Conservation (phyloP, 495 filamentous ascomycete species). For the Darksidea phi region DNA sequence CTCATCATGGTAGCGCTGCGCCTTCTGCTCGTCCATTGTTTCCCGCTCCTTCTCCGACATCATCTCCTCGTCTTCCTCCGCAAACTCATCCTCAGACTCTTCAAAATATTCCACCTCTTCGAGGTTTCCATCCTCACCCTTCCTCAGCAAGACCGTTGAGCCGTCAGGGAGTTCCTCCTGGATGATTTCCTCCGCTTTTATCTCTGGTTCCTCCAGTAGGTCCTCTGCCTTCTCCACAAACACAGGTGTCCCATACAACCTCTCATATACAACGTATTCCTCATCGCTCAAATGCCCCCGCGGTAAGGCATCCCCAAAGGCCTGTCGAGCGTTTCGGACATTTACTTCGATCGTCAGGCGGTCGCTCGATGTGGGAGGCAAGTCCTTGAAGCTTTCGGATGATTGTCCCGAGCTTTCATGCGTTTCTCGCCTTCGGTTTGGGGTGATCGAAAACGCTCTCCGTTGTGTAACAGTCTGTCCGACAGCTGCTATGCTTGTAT, state of each 20-base stretch:
- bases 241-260: conserved; percentile 72
- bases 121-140: conserved; percentile 49
- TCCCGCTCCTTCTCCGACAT: conserved; percentile 27
- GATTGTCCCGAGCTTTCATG: not conserved
- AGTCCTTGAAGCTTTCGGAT: not conserved
- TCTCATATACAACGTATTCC: conserved; percentile 73
- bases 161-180: conserved; percentile 39
- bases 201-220: conserved; percentile 40
- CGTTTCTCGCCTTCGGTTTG: not conserved
- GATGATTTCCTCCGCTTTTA: conserved; percentile 41
- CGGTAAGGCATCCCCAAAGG: conserved; percentile 76
- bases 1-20: conserved; percentile 20
- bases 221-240: conserved; percentile 59
- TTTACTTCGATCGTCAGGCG: conserved; percentile 15
- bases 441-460: conserved; percentile 2
- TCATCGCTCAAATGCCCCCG: conserved; percentile 65
- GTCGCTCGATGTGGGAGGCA: not conserved
- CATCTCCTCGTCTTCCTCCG: conserved; percentile 32
- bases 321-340: conserved; percentile 63
- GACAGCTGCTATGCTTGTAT: not conserved
- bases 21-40: conserved; percentile 9
- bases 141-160: conserved; percentile 49
- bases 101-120: conserved; percentile 39
- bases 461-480: not conserved
- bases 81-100: conserved; percentile 28